Evolutionary conservation across 2,329 filamentous ascomycete genomes (phyloP).

Genomic region (Hirsutella minnesotensis): DNA sequence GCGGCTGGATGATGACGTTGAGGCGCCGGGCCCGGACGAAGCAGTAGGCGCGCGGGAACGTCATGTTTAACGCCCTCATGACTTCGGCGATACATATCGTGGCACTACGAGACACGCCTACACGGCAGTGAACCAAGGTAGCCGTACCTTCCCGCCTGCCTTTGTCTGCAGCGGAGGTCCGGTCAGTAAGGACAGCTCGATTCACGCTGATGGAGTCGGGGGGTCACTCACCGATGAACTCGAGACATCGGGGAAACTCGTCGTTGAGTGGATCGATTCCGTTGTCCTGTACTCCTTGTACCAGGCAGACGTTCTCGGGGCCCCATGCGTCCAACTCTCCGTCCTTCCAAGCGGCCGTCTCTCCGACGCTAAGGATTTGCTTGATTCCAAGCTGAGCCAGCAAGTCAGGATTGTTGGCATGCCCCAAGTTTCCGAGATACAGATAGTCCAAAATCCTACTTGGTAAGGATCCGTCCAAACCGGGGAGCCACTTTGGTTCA

Average conservation of each 20-base stretch:
- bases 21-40: constrained; percentile 85
- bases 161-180: constrained; percentile 44
- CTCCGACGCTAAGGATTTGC: constrained; percentile 84
- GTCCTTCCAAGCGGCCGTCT: constrained; percentile 71
- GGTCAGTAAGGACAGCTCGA: not conserved
- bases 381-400: constrained; percentile 69
- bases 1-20: constrained; percentile 97
- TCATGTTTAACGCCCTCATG: constrained; percentile 70
- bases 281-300: constrained; percentile 89
- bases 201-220: not conserved
- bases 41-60: constrained; percentile 88
- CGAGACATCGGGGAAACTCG: constrained; percentile 74
- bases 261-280: constrained; percentile 84
- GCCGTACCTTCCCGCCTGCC: constrained; percentile 67
- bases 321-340: constrained; percentile 64
- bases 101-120: constrained; percentile 88
- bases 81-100: constrained; percentile 99
- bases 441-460: constrained; percentile 85
- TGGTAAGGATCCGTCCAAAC: constrained; percentile 81
- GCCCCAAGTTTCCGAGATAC: constrained; percentile 86
- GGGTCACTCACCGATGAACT: constrained; percentile 67
- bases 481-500: constrained; percentile 69
- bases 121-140: constrained; percentile 90
- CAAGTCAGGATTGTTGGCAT: constrained; percentile 87
- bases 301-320: constrained; percentile 62